These are phyloP conservation scores for Begonia masoniana DNA, from an alignment of 306 rosid species.

Conservation along the genomic window DNA sequence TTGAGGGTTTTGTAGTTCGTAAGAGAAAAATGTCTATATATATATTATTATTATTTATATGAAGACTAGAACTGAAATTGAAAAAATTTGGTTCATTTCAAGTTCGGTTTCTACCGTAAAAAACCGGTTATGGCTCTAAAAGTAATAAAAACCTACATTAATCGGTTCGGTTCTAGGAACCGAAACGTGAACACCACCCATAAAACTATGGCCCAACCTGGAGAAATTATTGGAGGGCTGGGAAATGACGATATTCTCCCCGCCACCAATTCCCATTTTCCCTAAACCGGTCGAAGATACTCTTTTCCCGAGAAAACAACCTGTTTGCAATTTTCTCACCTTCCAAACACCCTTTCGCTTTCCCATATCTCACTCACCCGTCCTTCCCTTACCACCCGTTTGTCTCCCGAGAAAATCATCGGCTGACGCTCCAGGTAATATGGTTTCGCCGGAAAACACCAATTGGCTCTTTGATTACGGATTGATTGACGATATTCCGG, in stretches of 20 bases:
- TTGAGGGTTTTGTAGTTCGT: too few relatives aligned
- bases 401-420: neutral
- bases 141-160: too few relatives aligned
- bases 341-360: neutral
- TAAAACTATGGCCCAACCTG: too few relatives aligned
- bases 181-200: too few relatives aligned
- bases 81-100: too few relatives aligned
- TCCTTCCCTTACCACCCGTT: neutral
- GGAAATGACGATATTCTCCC: neutral
- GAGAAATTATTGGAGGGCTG: too few relatives aligned
- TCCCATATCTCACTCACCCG: neutral
- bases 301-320: neutral
- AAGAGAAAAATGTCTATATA: too few relatives aligned
- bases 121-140: too few relatives aligned
- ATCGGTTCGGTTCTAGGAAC: too few relatives aligned
- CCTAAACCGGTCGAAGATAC: slow-evolving; percentile 5
- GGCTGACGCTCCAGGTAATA: slow-evolving; percentile 17
- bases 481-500: slow-evolving; percentile 68
- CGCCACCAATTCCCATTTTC: slow-evolving; percentile 6
- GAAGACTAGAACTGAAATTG: too few relatives aligned
- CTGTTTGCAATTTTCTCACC: neutral
- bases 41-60: too few relatives aligned
- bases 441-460: slow-evolving; percentile 87
- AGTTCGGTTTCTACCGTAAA: too few relatives aligned
- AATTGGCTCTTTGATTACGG: slow-evolving; percentile 77